Evolutionary conservation across 163 green algal genomes (phyloP), one percentile per base, ranked within the genome.

Genomic region (Chlamydomonas reinhardtii): DNA sequence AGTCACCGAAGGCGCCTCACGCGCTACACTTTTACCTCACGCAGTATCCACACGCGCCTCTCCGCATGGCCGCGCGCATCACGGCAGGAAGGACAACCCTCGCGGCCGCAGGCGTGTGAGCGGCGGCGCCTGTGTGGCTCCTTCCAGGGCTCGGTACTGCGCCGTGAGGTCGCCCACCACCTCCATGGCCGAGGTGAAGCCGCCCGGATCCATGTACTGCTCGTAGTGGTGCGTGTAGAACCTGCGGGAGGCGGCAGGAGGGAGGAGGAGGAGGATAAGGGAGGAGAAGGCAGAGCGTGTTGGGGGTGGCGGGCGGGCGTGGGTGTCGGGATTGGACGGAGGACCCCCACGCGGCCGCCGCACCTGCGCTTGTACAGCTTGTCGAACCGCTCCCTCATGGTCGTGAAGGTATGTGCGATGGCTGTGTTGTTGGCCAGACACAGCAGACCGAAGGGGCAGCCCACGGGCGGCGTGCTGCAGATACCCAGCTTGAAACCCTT

Each of bases 221-320:
- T 91, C 86, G 80, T 97, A 97, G 75, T 98, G 94, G 86, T 98
- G 95, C 37, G 95, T 65, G 79, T 96, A 98, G n/a, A 96, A 80
- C 68, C 90, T 93, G 88, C n/a, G 61, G 32, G 76, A 20, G 39
- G 22, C 19, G 17, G 29, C 24, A 39, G 39, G 54, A 16, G 22
- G 35, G 25, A 14, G 2, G 32, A 24, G 32, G 22, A 24, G 29
- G 39, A 2, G 27, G 39, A 29, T 5, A 6, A 19, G 15, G 9
- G 64, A 25, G 29, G n/a, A n/a, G 24, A 75, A 37, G 24, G 29
- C 43, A 12, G 74, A 22, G 32, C 34, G 20, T 16, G 35, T 25
- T 62, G 29, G 39, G n/a, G 5, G 24, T 64, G 17, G 20, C 6
- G 27, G 16, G 76, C 12, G 29, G 15, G 62, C 43, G 6, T 54